phyloP scores from a whole-genome alignment of 768 basidiomycete species.

The Mycena epipterygia region DNA sequence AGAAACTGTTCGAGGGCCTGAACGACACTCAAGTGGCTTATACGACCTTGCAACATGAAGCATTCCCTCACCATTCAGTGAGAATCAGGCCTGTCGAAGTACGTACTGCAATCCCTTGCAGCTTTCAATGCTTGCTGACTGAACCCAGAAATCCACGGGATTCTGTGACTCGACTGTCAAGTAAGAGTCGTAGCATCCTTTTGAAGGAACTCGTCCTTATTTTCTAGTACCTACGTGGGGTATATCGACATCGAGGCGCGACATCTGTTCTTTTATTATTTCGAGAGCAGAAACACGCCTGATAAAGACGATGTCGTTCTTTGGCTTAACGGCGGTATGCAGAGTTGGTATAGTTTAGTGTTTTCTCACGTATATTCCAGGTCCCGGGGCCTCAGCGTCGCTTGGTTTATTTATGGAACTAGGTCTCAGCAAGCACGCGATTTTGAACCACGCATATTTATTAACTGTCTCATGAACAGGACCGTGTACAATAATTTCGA shows the following conservation, averaged over 20 bases:
- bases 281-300: conserved; percentile 60
- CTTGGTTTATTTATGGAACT: conserved; percentile 68
- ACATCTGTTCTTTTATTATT: conserved; percentile 69
- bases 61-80: conserved; percentile 23
- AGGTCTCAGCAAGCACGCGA: conserved; percentile 44
- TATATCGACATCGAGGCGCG: conserved; percentile 64
- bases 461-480: conserved; percentile 13
- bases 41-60: conserved; percentile 12
- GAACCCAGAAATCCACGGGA: conserved; percentile 1
- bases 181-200: not conserved
- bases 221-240: conserved; percentile 55
- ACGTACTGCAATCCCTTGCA: not conserved
- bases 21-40: not conserved
- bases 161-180: conserved; percentile 22
- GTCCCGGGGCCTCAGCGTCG: conserved; percentile 46
- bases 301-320: conserved; percentile 55
- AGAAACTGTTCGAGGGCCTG: not conserved
- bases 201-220: not conserved
- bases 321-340: conserved; percentile 62
- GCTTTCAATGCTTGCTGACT: not conserved
- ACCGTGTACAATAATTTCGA: conserved; percentile 64
- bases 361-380: not conserved
- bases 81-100: conserved; percentile 17
- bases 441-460: not conserved
- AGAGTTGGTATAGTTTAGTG: no score